Evolutionary conservation across 2,329 filamentous ascomycete genomes (phyloP), one percentile per base, ranked within the genome.

Genomic region (Botrytis porri): DNA sequence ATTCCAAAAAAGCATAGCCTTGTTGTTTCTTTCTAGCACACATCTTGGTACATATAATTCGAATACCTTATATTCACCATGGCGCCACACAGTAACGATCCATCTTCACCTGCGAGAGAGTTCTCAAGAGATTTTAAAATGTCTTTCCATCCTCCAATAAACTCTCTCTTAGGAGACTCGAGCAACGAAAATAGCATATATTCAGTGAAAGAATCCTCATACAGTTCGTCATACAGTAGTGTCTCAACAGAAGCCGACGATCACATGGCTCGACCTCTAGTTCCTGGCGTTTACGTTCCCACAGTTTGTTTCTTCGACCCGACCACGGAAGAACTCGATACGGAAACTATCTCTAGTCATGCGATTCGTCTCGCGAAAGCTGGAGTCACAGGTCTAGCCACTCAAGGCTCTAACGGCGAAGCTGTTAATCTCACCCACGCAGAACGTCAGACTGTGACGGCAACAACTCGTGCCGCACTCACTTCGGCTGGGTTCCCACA

Each of bases 231-330:
- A n/a, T 82, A 80, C 75, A 83, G 82, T 78, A 83, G 81, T 78
- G 79, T 78, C 43, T 82, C 82, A 9, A 72, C 83, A 63, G 79
- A 77, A 70, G 71, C 73, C 59, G 77, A 79, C 22, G 76, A 80
- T 67, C 81, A 82, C 71, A 79, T 79, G 73, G 57, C 77, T 59
- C 83, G 84, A 10, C 81, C 82, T 41, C 81, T 87, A 51, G 74
- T 81, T 41, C 84, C 84, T 10, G 89, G 89, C 69, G 87, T 93
- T 77, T 93, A 93, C 79, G 90, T 92, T 65, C 92, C 92, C 39
- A 93, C 91, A 29, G 86, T 92, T 78, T 90, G 90, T 81, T 93
- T 94, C 84, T 94, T 94, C 81, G 84, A 91, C 72, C 82, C 85
- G 2, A 85, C 84, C 35, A 87, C 86, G 1, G 92, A 94, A 80